Conservation (phyloP, 2,329 filamentous ascomycete species). For the Alternaria hordeiaustralica region DNA sequence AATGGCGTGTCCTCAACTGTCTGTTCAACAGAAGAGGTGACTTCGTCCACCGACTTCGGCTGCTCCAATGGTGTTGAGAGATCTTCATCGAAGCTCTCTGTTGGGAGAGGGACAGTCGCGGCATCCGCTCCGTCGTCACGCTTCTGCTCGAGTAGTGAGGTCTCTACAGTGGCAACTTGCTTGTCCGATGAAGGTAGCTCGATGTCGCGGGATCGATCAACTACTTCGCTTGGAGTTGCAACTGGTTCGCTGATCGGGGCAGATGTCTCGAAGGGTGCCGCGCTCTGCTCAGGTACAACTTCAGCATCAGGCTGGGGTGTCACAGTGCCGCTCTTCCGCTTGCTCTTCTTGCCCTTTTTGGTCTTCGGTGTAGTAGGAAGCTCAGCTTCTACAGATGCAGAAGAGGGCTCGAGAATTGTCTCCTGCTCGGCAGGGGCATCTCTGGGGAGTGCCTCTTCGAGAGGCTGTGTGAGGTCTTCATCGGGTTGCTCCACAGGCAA, state of each 20-base stretch:
- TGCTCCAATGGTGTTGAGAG: not conserved
- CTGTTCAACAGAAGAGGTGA: not conserved
- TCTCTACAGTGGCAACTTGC: not conserved
- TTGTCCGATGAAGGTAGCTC: not conserved
- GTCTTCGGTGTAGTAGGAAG: not conserved
- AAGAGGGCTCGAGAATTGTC: not conserved
- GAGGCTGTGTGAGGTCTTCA: not conserved
- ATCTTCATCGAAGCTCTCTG: constrained; percentile 2
- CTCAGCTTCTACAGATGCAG: not conserved
- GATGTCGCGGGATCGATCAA: not conserved
- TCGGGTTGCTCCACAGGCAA: not conserved
- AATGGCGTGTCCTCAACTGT: constrained; percentile 2
- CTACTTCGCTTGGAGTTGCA: not conserved
- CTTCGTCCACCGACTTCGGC: not conserved
- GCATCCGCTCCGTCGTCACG: not conserved
- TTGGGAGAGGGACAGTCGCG: constrained; percentile 5
- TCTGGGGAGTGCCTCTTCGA: not conserved
- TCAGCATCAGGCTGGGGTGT: constrained; percentile 6
- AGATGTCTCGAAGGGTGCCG: not conserved
- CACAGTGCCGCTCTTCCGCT: constrained; percentile 4
- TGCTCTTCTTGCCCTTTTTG: constrained; percentile 15
- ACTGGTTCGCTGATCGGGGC: not conserved
- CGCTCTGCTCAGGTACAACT: not conserved
- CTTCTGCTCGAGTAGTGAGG: not conserved
- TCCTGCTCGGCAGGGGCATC: not conserved